Conservation (phyloP, 805 yeast species). For the Saccharomycopsis babjevae region DNA sequence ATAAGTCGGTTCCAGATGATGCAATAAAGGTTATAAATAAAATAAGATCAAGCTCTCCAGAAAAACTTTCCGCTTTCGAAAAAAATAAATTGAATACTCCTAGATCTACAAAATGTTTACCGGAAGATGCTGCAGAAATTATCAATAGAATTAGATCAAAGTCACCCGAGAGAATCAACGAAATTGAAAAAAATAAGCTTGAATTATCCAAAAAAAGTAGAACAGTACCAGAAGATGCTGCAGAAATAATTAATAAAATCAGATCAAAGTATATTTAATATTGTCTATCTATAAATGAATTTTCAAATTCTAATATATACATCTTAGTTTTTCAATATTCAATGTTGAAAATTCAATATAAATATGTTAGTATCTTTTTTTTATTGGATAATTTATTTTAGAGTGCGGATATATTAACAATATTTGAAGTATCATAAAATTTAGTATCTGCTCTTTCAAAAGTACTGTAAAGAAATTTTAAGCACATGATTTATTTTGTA, state of each 20-base stretch:
- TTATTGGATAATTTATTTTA: no score
- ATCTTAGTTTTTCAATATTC: not conserved
- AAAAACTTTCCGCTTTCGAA: slow-evolving; percentile 10
- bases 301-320: not conserved
- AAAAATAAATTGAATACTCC: not conserved
- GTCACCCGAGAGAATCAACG: slow-evolving; percentile 13
- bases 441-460: no score
- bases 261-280: slow-evolving; percentile 7
- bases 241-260: slow-evolving; percentile 16
- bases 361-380: no score
- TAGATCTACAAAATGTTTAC: not conserved
- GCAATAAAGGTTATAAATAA: slow-evolving; percentile 16
- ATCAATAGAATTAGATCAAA: slow-evolving; percentile 12
- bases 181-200: slow-evolving; percentile 7
- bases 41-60: slow-evolving; percentile 15
- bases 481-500: no score
- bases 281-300: not conserved
- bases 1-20: slow-evolving; percentile 14
- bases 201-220: not conserved
- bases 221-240: slow-evolving; percentile 14
- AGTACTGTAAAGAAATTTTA: no score
- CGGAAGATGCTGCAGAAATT: slow-evolving; percentile 16
- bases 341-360: no score
- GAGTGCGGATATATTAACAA: not conserved
- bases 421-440: not conserved